phyloP scores from a whole-genome alignment of 2,329 filamentous ascomycete species.

The Aspergillus sp. region DNA sequence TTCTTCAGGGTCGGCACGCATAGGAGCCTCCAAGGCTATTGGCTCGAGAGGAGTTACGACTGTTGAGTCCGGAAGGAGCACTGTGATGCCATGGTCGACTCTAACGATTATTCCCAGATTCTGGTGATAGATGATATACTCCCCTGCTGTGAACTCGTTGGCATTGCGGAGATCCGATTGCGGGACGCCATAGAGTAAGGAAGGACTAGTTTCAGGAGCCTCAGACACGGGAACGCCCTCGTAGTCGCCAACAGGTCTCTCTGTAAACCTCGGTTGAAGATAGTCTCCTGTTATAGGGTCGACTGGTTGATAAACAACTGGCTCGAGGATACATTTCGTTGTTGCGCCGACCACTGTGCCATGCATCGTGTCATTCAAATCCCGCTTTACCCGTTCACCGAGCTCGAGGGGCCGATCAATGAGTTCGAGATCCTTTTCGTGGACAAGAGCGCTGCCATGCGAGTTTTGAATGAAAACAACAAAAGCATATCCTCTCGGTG shows the following conservation, averaged over 20 bases:
- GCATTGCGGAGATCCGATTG: constrained; percentile 47
- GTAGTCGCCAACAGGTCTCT: constrained; percentile 7
- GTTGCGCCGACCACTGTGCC: constrained; percentile 55
- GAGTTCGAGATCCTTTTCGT: constrained; percentile 49
- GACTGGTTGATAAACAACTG: constrained; percentile 22
- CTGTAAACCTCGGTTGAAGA: constrained; percentile 21
- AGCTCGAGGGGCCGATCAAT: constrained; percentile 56
- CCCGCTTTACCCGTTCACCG: constrained; percentile 56
- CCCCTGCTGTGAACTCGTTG: constrained; percentile 50
- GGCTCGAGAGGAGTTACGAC: constrained; percentile 55
- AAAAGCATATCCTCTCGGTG: constrained; percentile 53
- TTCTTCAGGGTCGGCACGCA: constrained; percentile 27
- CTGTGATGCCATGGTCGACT: constrained; percentile 50
- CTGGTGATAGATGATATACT: constrained; percentile 54
- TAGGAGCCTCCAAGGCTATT: constrained; percentile 41
- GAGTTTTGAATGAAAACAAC: constrained; percentile 41
- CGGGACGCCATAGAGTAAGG: constrained; percentile 42
- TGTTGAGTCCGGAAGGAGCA: constrained; percentile 53
- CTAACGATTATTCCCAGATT: constrained; percentile 58
- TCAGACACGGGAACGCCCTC: background rate
- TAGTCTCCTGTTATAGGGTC: constrained; percentile 25
- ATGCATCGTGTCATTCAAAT: constrained; percentile 49
- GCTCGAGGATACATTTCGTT: constrained; percentile 47
- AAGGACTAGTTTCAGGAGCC: constrained; percentile 5
- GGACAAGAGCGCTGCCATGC: constrained; percentile 44